Conservation (phyloP, 768 basidiomycete genomes). For the Rhodotorula sphaerocarpa region DNA sequence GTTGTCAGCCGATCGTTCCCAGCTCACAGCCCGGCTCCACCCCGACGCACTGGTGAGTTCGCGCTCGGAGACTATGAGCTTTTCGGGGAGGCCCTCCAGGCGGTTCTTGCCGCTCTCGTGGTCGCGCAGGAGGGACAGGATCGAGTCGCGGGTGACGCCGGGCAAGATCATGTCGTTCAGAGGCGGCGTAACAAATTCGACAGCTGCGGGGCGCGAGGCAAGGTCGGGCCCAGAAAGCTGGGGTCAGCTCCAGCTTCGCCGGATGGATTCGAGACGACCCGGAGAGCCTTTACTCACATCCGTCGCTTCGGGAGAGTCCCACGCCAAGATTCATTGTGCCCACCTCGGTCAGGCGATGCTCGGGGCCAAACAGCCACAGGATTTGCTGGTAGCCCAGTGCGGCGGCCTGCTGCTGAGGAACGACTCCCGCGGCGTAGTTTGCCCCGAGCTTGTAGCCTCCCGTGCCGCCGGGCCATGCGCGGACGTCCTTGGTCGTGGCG, state of each 20-base stretch:
- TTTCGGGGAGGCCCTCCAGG: slow-evolving; percentile 48
- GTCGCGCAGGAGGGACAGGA: slow-evolving; percentile 60
- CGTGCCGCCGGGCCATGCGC: slow-evolving; percentile 59
- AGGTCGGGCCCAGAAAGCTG: neutral
- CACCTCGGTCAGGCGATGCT: slow-evolving; percentile 49
- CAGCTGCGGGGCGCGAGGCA: slow-evolving; percentile 45
- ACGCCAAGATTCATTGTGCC: slow-evolving; percentile 73
- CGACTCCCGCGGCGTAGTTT: slow-evolving; percentile 48
- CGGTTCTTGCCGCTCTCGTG: slow-evolving; percentile 48
- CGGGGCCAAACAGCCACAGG: slow-evolving; percentile 65
- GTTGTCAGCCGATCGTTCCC: too few relatives aligned
- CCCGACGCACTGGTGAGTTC: slow-evolving; percentile 51
- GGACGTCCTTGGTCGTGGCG: slow-evolving; percentile 70
- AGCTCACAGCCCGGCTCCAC: too few relatives aligned
- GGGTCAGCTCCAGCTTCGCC: too few relatives aligned
- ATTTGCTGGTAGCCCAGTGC: slow-evolving; percentile 63
- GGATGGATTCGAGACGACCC: slow-evolving; percentile 55
- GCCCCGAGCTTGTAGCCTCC: slow-evolving; percentile 56
- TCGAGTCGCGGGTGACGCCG: slow-evolving; percentile 76
- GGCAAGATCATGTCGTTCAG: slow-evolving; percentile 88
- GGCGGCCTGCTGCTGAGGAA: slow-evolving; percentile 60
- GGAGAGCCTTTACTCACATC: slow-evolving; percentile 34
- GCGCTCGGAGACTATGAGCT: slow-evolving; percentile 54
- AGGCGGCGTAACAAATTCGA: slow-evolving; percentile 79
- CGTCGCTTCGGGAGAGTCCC: neutral